These are phyloP conservation scores for Salix exigua DNA, from an alignment of 345 rosid genomes.

Conservation along the genomic window DNA sequence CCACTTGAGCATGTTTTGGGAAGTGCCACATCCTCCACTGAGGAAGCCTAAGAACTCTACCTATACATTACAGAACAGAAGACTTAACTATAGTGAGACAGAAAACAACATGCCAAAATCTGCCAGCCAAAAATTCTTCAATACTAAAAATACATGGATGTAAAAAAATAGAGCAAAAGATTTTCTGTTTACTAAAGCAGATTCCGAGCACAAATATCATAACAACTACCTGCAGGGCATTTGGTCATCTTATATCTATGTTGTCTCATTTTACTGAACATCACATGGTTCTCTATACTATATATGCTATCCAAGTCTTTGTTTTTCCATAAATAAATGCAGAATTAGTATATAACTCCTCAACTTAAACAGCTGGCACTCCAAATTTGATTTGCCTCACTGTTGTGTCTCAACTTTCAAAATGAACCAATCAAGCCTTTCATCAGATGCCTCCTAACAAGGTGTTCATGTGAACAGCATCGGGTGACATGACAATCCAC, in stretches of 20 bases:
- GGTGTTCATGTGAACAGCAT: not conserved
- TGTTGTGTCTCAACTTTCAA: not conserved
- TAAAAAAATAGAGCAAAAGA: not conserved
- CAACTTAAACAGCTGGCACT: not conserved
- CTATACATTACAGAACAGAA: constrained; percentile 30
- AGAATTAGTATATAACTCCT: not conserved
- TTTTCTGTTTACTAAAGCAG: not conserved
- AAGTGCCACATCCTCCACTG: constrained; percentile 35
- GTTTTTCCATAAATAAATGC: not conserved
- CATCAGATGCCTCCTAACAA: not conserved
- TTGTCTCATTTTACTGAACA: not conserved
- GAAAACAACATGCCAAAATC: not conserved
- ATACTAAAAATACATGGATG: not conserved
- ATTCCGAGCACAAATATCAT: not conserved
- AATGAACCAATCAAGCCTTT: not conserved
- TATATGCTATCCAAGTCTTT: not conserved
- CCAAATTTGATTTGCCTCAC: not conserved
- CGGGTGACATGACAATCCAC: not conserved
- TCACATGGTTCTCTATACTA: not conserved
- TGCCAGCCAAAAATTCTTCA: not conserved
- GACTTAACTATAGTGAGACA: not conserved
- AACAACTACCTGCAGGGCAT: not conserved
- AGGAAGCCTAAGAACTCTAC: constrained; percentile 44
- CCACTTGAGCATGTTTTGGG: constrained; percentile 28
- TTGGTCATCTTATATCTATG: not conserved